A percentile compares a stretch with the other conserved stretches of the same genome.
phyloP scores from a whole-genome alignment of 1,284 basidiomycete genomes.

The Coniophora puteana region DNA sequence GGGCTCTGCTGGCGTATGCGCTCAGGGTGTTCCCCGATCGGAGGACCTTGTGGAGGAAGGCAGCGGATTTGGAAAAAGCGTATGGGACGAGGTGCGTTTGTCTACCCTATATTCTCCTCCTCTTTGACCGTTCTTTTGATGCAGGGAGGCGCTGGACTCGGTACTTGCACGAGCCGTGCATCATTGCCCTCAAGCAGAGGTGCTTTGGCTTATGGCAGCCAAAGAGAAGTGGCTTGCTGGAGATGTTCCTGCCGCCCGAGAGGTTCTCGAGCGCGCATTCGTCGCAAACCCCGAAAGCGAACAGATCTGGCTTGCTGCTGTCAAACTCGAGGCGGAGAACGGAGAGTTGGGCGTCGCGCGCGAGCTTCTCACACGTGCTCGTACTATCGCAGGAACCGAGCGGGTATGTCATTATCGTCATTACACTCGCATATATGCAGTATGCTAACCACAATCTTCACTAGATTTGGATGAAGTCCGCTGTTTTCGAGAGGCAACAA shows the following conservation, averaged over 20 bases:
- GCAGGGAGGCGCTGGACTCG: slow-evolving; percentile 76
- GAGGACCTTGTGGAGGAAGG: slow-evolving; percentile 81
- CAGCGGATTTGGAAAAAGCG: slow-evolving; percentile 88
- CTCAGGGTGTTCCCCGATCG: slow-evolving; percentile 89
- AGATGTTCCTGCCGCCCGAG: slow-evolving; percentile 84
- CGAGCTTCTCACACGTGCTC: slow-evolving; percentile 83
- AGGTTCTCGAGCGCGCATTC: slow-evolving; percentile 88
- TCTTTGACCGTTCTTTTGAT: slow-evolving; percentile 5
- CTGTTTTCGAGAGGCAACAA: slow-evolving; percentile 90
- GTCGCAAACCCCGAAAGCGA: slow-evolving; percentile 96
- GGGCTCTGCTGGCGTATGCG: slow-evolving; percentile 88
- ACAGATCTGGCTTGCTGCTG: slow-evolving; percentile 95
- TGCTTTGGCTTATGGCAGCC: slow-evolving; percentile 95
- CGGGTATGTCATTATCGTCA: slow-evolving; percentile 51
- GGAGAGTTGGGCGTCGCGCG: slow-evolving; percentile 84
- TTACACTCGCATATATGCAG: not conserved
- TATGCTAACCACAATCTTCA: not conserved
- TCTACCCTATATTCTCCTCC: not conserved
- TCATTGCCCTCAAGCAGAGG: slow-evolving; percentile 91
- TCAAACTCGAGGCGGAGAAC: slow-evolving; percentile 94
- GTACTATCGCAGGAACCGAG: slow-evolving; percentile 87
- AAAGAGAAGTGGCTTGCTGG: slow-evolving; percentile 92
- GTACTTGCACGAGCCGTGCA: slow-evolving; percentile 82
- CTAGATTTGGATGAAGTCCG: slow-evolving; percentile 98
- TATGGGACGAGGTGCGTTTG: slow-evolving; percentile 72